Conservation (phyloP, 225 moss, liverwort and hornwort genomes). For the Physcomitrium patens region DNA sequence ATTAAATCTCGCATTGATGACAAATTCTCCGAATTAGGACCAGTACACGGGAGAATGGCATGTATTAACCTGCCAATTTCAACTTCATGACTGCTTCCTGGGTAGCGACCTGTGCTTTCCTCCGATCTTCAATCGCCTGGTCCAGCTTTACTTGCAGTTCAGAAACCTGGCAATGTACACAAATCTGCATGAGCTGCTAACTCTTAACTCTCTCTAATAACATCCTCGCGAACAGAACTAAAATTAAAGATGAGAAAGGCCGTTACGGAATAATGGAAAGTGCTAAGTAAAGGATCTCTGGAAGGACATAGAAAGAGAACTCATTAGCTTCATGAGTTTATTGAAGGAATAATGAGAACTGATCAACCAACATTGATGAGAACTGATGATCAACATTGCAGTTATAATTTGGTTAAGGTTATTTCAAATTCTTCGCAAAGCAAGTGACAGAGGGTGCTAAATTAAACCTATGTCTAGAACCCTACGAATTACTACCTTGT, state of each 20-base stretch:
- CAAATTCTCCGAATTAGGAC: not conserved
- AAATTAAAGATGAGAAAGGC: conserved; percentile 12
- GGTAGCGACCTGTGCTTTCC: conserved; percentile 47
- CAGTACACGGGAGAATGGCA: not conserved
- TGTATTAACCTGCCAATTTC: conserved; percentile 42
- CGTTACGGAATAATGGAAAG: not conserved
- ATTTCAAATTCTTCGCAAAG: not conserved
- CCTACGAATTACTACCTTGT: not conserved
- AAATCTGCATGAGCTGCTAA: conserved; percentile 12
- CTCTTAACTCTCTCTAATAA: conserved; percentile 5
- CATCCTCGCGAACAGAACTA: not conserved
- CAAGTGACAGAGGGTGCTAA: not conserved
- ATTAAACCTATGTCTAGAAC: not conserved
- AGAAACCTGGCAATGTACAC: conserved; percentile 39
- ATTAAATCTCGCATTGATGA: not conserved
- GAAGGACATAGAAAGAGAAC: not conserved
- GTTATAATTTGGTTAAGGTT: conserved; percentile 10
- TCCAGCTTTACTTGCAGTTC: conserved; percentile 56
- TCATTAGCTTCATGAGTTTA: not conserved
- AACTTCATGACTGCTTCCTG: conserved; percentile 51
- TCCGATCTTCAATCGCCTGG: conserved; percentile 49
- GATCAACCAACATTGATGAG: not conserved
- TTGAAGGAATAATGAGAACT: not conserved
- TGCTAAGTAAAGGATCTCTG: not conserved
- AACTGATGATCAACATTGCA: not conserved